Percentiles rank a stretch among this genome's conserved stretches.
phyloP scores from a whole-genome alignment of 2,329 filamentous ascomycete species.

The Phialemoniopsis sp. region DNA sequence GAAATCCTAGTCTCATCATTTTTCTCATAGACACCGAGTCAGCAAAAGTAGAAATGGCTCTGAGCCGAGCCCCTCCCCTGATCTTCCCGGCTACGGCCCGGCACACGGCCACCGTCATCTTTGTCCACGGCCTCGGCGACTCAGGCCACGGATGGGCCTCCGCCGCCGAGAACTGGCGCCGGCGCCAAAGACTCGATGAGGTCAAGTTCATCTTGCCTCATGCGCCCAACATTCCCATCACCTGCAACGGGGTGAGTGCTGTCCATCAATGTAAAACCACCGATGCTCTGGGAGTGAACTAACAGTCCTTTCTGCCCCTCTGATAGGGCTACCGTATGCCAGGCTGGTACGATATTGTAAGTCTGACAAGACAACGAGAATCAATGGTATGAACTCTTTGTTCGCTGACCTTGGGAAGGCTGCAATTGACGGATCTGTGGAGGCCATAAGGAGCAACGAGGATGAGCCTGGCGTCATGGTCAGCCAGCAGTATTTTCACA shows the following conservation, averaged over 20 bases:
- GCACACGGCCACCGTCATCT: slow-evolving; percentile 93
- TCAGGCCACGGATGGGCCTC: slow-evolving; percentile 74
- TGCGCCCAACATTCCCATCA: slow-evolving; percentile 82
- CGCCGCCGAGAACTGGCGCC: slow-evolving; percentile 83
- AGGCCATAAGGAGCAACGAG: slow-evolving; percentile 25
- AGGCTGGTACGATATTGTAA: slow-evolving; percentile 80
- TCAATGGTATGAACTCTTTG: background rate
- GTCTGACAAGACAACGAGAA: slow-evolving; percentile 8
- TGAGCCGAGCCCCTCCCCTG: slow-evolving; percentile 39
- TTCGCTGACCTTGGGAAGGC: slow-evolving; percentile 4
- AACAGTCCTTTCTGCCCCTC: background rate
- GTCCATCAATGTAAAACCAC: background rate
- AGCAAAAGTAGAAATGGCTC: too few species aligned
- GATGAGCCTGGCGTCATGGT: slow-evolving; percentile 70
- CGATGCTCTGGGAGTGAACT: background rate
- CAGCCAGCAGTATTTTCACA: slow-evolving; percentile 72
- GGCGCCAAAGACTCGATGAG: slow-evolving; percentile 75
- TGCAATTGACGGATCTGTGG: slow-evolving; percentile 16
- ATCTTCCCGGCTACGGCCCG: slow-evolving; percentile 74
- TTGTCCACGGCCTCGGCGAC: slow-evolving; percentile 89
- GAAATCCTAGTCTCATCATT: too few species aligned
- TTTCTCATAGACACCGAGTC: too few species aligned
- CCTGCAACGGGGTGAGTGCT: slow-evolving; percentile 54
- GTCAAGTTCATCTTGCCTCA: slow-evolving; percentile 94
- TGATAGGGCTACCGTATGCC: slow-evolving; percentile 69